Conservation (phyloP, 192 early-diverging fungal genomes). For the Nowakowskiella sp. region DNA sequence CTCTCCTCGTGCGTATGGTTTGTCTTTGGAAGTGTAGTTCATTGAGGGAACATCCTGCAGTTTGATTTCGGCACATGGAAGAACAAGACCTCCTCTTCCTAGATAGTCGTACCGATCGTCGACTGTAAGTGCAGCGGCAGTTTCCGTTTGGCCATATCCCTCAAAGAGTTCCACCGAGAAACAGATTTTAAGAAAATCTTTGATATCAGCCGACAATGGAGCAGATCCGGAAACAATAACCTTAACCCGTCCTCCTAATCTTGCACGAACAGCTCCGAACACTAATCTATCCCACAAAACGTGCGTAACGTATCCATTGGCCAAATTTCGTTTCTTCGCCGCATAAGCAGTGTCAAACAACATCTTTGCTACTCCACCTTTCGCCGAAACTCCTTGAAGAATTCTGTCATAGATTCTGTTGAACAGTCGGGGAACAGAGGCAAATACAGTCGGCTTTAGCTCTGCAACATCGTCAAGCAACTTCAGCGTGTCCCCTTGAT, state of each 20-base stretch:
- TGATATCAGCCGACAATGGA: constrained; percentile 72
- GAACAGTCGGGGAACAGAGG: constrained; percentile 77
- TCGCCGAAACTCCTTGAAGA: too few species aligned
- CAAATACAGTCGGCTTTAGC: constrained; percentile 77
- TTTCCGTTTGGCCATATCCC: constrained; percentile 78
- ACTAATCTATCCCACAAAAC: constrained; percentile 24
- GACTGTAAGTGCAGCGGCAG: constrained; percentile 31
- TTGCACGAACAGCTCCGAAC: constrained; percentile 16
- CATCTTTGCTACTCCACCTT: constrained; percentile 14
- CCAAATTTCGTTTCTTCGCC: constrained; percentile 28
- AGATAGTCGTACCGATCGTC: constrained; percentile 45
- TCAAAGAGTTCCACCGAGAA: constrained; percentile 59
- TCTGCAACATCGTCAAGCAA: constrained; percentile 74
- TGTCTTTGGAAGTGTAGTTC: constrained; percentile 73
- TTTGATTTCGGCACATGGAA: constrained; percentile 66
- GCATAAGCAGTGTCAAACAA: constrained; percentile 56
- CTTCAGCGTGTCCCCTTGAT: constrained; percentile 58
- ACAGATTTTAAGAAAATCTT: constrained; percentile 71
- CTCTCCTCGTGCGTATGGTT: constrained; percentile 76
- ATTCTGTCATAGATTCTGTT: constrained; percentile 84
- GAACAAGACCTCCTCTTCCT: too few species aligned
- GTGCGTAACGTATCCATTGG: constrained; percentile 9
- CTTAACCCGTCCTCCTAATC: constrained; percentile 63
- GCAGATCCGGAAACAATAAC: constrained; percentile 72
- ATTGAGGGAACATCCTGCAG: constrained; percentile 77